Evolutionary conservation across 257 asterid genomes (phyloP), one percentile per base, ranked within the genome.

Genomic region (Ophiorrhiza pumila): DNA sequence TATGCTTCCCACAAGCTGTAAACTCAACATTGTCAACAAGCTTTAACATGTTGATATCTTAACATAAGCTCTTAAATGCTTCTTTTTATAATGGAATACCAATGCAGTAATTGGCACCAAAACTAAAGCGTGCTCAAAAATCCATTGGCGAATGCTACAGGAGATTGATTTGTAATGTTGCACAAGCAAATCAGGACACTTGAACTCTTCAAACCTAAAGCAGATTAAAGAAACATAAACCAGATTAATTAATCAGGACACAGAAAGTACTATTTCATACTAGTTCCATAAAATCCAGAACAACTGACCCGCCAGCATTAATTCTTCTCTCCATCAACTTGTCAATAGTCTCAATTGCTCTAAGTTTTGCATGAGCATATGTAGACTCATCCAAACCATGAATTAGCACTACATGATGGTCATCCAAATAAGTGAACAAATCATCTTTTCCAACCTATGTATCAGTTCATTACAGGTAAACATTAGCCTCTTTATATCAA

Each of bases 1-100:
- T 75, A 79, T 72, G 89, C 93, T 83, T 80, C 96, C 98, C 59
- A 78, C 57, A 77, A 93, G 84, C 97, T 93, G 91, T 75, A 89
- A 91, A 84, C 82, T 84, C 76, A 83, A 83, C 58, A 76, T 74
- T 74, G 86, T 88, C 87, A 91, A 83, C 83, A 85, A 84, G 73
- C 80, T 72, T 82, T 74, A 80, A 80, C 64, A 77, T 53, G 79
- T 59, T 73, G 73, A 71, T 77, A 68, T 67, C 27, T 31, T 75
- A 81, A 73, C 53, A 77, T 75, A 82, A 82, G 80, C 82, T 79
- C 73, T 69, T 64, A 84, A 83, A 83, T 69, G 84, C 84, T 77
- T 79, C 76, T 66, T 75, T 71, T 35, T 77, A 75, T 65, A 74
- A 80, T 70, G 63, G 77, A 78, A 81, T 93, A 93, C 98, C 97